A percentile compares a stretch with the other conserved stretches of the same genome.
phyloP scores from a whole-genome alignment of 129 eudicot species.

The Arctium lappa region DNA sequence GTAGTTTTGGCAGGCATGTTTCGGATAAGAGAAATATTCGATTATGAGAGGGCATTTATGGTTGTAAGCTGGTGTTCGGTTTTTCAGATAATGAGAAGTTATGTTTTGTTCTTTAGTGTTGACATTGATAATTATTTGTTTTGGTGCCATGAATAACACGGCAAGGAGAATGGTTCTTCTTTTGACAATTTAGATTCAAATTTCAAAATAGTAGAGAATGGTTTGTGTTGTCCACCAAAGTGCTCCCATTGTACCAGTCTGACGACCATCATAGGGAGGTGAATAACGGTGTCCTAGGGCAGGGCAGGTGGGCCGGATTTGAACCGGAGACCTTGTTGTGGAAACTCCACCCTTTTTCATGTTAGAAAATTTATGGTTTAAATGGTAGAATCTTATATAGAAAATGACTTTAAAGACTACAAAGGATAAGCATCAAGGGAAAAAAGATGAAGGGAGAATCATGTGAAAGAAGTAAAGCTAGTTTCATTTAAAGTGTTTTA shows the following conservation, averaged over 20 bases:
- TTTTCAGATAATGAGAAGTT: conserved; percentile 20
- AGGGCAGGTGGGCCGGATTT: no score
- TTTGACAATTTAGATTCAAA: neutral
- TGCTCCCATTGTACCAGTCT: neutral
- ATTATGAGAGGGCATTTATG: conserved; percentile 31
- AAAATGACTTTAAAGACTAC: conserved; percentile 17
- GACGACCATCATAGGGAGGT: neutral
- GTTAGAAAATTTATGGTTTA: neutral
- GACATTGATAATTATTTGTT: conserved; percentile 13
- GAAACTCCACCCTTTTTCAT: no score
- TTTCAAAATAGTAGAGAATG: neutral
- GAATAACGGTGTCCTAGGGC: no score
- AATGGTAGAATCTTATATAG: conserved; percentile 25
- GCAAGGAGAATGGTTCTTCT: neutral
- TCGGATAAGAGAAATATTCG: conserved; percentile 16
- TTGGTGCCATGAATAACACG: conserved; percentile 17
- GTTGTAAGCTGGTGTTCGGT: conserved; percentile 35
- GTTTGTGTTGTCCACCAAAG: neutral
- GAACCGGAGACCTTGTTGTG: no score
- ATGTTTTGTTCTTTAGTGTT: conserved; percentile 2
- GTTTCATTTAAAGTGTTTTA: conserved; percentile 13
- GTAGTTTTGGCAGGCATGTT: conserved; percentile 19
- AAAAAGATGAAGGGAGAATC: conserved; percentile 34
- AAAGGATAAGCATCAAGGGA: conserved; percentile 28
- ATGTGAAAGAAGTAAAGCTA: conserved; percentile 28